Evolutionary conservation across 768 basidiomycete genomes (phyloP), one percentile per base, ranked within the genome.

Genomic region (Dentipellis fragilis): DNA sequence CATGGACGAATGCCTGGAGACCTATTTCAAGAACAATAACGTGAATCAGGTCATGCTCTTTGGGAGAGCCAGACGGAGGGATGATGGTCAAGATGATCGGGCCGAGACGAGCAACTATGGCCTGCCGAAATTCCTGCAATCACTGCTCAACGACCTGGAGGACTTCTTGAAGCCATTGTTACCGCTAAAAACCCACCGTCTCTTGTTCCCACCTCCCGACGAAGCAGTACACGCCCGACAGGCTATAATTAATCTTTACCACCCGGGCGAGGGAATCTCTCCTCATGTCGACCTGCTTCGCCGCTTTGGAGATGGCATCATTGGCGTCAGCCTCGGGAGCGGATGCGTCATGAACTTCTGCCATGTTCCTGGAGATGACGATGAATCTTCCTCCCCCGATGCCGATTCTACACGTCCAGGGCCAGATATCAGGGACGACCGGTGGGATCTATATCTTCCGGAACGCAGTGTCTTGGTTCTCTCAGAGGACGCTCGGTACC

Each of bases 11-110:
- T 86, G 85, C 67, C 73, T 80, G 67, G 63, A 68, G 2, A 74
- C 73, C 9, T 88, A 85, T 66, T 87, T 87, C 63, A 64, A 62
- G 10, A 65, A 65, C 10, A 70, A 68, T 22, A 59, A 70, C 45
- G 73, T 80, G 49, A 89, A 95, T 64, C 92, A 94, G 68, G 79
- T 87, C 52, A 93, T 94, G 92, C 76, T 95, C 16, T 95, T 95
- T 64, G 83, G 83, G 46, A 78, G 84, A 39, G 65, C 69, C 1
- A 45, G 54, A 2, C 38, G 16, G 38, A 53, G 55, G 3, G 39
- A 19, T 11, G 40, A 42, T 10, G 40, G 10, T 17, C 47, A 49
- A 10, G 1, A 29, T 21, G 14, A 21, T 10, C 48, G 7, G 29
- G 22, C 9, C 23, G 23, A 23, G 35, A 21, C 57, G 9, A 50